Evolutionary conservation across 2,329 filamentous ascomycete genomes (phyloP).

Genomic region (Fusarium humuli): DNA sequence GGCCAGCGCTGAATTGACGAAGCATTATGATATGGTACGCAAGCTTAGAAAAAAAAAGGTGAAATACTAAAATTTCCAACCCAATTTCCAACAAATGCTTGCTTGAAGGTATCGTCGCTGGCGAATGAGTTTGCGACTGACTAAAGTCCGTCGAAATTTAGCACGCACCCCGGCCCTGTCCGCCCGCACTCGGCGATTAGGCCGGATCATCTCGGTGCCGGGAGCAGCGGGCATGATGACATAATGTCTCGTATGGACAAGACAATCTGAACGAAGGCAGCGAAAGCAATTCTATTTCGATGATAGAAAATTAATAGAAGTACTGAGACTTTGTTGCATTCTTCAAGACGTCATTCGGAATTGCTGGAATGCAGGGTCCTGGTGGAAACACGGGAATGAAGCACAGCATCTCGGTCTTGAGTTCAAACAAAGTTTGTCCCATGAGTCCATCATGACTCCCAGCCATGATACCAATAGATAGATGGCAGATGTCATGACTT

Average conservation of each 20-base stretch:
- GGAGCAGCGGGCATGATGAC: conserved; percentile 30
- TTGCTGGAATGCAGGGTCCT: neutral
- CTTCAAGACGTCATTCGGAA: neutral
- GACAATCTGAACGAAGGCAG: neutral
- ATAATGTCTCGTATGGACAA: conserved; percentile 28
- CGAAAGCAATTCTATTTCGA: neutral
- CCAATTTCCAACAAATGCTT: conserved; percentile 28
- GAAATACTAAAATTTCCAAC: conserved; percentile 3
- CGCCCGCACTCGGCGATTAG: conserved; percentile 46
- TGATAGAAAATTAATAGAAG: neutral
- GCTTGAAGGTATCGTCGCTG: conserved; percentile 14
- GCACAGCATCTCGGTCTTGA: neutral
- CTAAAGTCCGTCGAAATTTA: conserved; percentile 43
- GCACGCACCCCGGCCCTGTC: conserved; percentile 36
- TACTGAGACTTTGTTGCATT: neutral
- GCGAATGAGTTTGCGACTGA: conserved; percentile 44
- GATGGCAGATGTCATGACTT: too few relatives aligned
- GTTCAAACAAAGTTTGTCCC: neutral
- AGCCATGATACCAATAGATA: neutral
- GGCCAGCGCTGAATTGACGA: conserved; percentile 51
- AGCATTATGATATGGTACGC: conserved; percentile 47
- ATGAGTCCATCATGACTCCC: neutral
- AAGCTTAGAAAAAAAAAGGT: conserved; percentile 18
- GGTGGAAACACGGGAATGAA: neutral
- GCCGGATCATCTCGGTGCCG: conserved; percentile 48